Evolutionary conservation across 2,329 filamentous ascomycete species (phyloP).

Genomic region (Nemania sp.): DNA sequence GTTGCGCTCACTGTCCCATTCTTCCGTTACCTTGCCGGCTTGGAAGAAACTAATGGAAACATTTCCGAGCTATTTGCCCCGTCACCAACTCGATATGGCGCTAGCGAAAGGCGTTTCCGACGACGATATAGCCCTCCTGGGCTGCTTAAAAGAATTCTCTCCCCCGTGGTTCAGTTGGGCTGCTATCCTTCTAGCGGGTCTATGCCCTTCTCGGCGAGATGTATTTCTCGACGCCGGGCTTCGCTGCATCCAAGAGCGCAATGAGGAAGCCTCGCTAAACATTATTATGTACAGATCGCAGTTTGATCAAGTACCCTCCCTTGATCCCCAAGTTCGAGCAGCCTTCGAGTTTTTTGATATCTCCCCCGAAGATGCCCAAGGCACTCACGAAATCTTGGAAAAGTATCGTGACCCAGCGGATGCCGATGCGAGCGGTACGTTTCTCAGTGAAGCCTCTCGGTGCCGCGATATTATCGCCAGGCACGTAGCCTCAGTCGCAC

Average conservation of each 20-base stretch:
- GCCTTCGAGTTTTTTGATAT: slow-evolving; percentile 35
- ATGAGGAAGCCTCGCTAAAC: slow-evolving; percentile 32
- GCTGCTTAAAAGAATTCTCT: slow-evolving; percentile 36
- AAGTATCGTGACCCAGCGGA: slow-evolving; percentile 30
- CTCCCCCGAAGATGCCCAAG: slow-evolving; percentile 13
- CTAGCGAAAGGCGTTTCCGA: slow-evolving; percentile 14
- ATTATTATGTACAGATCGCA: slow-evolving; percentile 38
- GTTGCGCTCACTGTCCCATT: slow-evolving; percentile 23
- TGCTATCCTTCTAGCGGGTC: slow-evolving; percentile 33
- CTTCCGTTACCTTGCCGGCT: slow-evolving; percentile 26
- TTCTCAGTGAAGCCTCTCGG: slow-evolving; percentile 26
- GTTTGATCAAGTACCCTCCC: slow-evolving; percentile 30
- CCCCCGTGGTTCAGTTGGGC: slow-evolving; percentile 38
- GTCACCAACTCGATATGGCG: not conserved
- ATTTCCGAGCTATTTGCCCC: slow-evolving; percentile 29
- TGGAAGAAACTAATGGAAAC: slow-evolving; percentile 33
- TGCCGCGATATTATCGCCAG: slow-evolving; percentile 36
- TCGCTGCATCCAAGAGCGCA: slow-evolving; percentile 34
- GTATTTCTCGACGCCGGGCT: slow-evolving; percentile 36
- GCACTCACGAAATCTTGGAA: slow-evolving; percentile 28
- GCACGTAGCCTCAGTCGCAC: slow-evolving; percentile 28
- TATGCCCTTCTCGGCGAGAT: slow-evolving; percentile 34
- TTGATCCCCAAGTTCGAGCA: slow-evolving; percentile 25
- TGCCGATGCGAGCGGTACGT: slow-evolving; percentile 16
- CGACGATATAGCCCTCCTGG: slow-evolving; percentile 33